These are phyloP conservation scores for Linum usitatissimum DNA, from an alignment of 345 rosid genomes.

Conservation along the genomic window DNA sequence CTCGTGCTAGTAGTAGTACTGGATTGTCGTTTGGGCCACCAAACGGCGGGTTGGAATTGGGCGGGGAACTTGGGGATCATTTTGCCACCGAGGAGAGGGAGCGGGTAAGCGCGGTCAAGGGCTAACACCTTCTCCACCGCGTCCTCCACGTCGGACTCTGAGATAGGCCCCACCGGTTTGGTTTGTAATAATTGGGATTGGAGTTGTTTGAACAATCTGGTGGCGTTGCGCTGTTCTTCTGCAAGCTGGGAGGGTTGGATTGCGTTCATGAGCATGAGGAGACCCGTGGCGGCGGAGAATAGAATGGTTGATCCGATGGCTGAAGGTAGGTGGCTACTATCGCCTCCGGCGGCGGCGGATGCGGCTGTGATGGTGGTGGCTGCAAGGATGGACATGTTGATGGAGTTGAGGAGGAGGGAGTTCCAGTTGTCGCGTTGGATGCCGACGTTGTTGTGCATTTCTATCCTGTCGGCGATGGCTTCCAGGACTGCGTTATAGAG, in stretches of 20 bases:
- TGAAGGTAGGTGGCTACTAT: constrained; percentile 6
- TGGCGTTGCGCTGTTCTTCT: constrained; percentile 49
- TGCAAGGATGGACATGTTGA: constrained; percentile 38
- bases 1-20: neutral
- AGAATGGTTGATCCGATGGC: constrained; percentile 28
- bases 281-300: constrained; percentile 27
- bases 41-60: constrained; percentile 33
- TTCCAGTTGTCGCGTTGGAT: no score
- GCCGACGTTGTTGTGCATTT: constrained; percentile 45
- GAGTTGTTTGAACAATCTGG: constrained; percentile 40
- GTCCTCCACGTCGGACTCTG: constrained; percentile 25
- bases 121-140: constrained; percentile 38
- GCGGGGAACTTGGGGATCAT: constrained; percentile 47
- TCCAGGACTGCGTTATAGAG: constrained; percentile 29
- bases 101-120: constrained; percentile 46
- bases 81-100: constrained; percentile 32
- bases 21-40: constrained; percentile 32
- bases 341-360: constrained; percentile 15
- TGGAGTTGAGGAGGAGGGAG: constrained; percentile 32
- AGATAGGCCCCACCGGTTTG: constrained; percentile 17
- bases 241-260: constrained; percentile 56
- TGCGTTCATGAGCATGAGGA: constrained; percentile 34
- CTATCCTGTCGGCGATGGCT: constrained; percentile 36
- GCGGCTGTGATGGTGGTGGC: constrained; percentile 42
- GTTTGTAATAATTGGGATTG: constrained; percentile 23